Percentiles rank a stretch among this genome's conserved stretches.
Evolutionary conservation across 2,329 filamentous ascomycete genomes (phyloP).

Genomic region (Sporothrix schenckii): DNA sequence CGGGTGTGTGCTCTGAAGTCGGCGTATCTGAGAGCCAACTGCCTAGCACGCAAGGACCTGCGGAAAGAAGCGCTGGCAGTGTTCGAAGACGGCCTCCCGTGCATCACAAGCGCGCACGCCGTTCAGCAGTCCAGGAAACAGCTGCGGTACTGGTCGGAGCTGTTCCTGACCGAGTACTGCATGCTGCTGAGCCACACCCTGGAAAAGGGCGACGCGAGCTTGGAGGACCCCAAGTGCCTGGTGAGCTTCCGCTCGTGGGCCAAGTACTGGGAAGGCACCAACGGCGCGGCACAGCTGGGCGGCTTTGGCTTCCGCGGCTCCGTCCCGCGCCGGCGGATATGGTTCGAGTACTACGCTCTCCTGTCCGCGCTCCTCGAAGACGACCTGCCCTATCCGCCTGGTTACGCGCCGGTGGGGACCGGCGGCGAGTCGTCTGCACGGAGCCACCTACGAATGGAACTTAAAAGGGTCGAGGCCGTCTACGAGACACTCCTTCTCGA

Average conservation of each 20-base stretch:
- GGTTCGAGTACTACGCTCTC: constrained; percentile 81
- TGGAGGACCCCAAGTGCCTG: constrained; percentile 58
- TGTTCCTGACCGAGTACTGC: constrained; percentile 74
- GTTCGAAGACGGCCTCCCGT: constrained; percentile 67
- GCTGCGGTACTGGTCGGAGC: constrained; percentile 76
- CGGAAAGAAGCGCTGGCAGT: constrained; percentile 64
- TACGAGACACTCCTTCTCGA: constrained; percentile 79
- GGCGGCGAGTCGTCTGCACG: constrained; percentile 55
- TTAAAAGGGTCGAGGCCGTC: constrained; percentile 75
- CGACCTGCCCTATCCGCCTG: constrained; percentile 62
- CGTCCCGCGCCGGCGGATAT: constrained; percentile 68
- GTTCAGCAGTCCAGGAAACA: constrained; percentile 62
- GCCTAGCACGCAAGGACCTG: constrained; percentile 54
- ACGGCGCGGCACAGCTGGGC: constrained; percentile 52
- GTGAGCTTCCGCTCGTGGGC: constrained; percentile 68
- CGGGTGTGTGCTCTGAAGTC: constrained; percentile 79
- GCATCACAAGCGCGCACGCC: constrained; percentile 58
- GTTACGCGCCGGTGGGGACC: constrained; percentile 45
- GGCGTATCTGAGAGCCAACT: constrained; percentile 73
- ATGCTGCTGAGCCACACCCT: constrained; percentile 66
- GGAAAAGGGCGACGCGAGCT: constrained; percentile 54
- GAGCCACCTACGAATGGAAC: constrained; percentile 70
- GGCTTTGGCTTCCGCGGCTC: constrained; percentile 62
- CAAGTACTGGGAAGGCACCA: constrained; percentile 63
- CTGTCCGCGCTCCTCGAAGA: constrained; percentile 75